phyloP scores from a whole-genome alignment of 83 land plant genomes.

The Isoetes engelmannii region DNA sequence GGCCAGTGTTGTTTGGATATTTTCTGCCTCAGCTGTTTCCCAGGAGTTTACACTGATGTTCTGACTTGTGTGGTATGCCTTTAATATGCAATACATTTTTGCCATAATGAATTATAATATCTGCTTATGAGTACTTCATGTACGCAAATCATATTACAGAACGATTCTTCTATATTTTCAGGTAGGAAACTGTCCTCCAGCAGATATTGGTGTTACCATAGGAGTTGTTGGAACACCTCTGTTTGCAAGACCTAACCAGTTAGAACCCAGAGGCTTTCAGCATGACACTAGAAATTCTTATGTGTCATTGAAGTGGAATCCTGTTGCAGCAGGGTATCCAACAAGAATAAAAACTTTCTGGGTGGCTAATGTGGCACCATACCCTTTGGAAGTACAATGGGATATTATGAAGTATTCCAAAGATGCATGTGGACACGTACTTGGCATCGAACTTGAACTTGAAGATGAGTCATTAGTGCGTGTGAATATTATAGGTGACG shows the following conservation, averaged over 20 bases:
- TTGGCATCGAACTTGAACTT: neutral
- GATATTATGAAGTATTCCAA: neutral
- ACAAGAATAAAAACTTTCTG: neutral
- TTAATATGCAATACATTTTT: neutral
- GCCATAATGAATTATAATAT: too few relatives aligned
- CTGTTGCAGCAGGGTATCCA: neutral
- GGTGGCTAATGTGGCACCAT: constrained; percentile 8
- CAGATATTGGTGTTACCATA: neutral
- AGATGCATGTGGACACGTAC: neutral
- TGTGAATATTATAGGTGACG: neutral
- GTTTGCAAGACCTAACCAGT: constrained; percentile 6
- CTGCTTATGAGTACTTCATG: too few relatives aligned
- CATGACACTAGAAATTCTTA: neutral
- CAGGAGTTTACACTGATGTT: neutral
- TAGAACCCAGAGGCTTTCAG: constrained; percentile 8
- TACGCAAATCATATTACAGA: neutral
- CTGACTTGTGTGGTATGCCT: neutral
- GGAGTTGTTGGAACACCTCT: constrained; percentile 5
- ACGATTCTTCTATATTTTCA: neutral
- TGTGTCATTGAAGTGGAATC: neutral
- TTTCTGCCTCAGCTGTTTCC: constrained; percentile 1
- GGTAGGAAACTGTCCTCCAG: constrained; percentile 6
- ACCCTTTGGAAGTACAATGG: neutral
- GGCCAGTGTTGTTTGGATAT: constrained; percentile 6
- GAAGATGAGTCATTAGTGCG: constrained; percentile 2